phyloP scores from a whole-genome alignment of 371 early-diverging fungal species.

The Coemansia sp. region DNA sequence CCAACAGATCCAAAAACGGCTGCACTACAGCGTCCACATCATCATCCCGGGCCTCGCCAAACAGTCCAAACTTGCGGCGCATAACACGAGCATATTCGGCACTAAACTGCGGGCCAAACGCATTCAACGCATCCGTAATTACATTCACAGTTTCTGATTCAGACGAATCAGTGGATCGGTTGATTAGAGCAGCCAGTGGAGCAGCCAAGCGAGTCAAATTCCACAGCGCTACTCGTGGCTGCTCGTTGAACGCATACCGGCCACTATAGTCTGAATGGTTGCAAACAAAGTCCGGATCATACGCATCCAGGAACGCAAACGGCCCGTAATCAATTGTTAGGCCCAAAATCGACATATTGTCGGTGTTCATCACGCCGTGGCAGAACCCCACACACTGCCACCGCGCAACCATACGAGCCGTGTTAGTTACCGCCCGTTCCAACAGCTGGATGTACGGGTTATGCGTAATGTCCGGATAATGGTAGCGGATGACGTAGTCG shows the following conservation, averaged over 20 bases:
- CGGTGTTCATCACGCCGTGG: slow-evolving; percentile 89
- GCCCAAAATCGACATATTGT: slow-evolving; percentile 84
- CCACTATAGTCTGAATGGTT: slow-evolving; percentile 71
- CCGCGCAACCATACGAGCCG: slow-evolving; percentile 75
- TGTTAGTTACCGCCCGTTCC: slow-evolving; percentile 61
- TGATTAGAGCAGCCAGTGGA: slow-evolving; percentile 68
- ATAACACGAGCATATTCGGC: slow-evolving; percentile 55
- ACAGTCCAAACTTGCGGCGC: slow-evolving; percentile 61
- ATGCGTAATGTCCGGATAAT: slow-evolving; percentile 17
- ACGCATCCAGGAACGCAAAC: slow-evolving; percentile 79
- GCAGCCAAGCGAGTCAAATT: slow-evolving; percentile 73
- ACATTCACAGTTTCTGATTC: not conserved
- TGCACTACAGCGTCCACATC: slow-evolving; percentile 63
- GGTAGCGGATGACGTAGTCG: slow-evolving; percentile 63
- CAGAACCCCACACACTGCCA: slow-evolving; percentile 89
- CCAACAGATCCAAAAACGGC: slow-evolving; percentile 69
- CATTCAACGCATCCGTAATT: slow-evolving; percentile 10
- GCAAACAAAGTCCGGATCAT: slow-evolving; percentile 73
- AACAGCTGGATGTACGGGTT: slow-evolving; percentile 67
- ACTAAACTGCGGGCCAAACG: slow-evolving; percentile 7
- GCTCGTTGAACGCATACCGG: slow-evolving; percentile 77
- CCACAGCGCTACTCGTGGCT: slow-evolving; percentile 82
- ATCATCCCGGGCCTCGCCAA: slow-evolving; percentile 5
- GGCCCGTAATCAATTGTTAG: slow-evolving; percentile 90
- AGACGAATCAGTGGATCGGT: slow-evolving; percentile 6